A percentile compares a stretch with the other conserved stretches of the same genome.
Conservation (phyloP, 495 filamentous ascomycete species). For the Penicillium cosmopolitanum region DNA sequence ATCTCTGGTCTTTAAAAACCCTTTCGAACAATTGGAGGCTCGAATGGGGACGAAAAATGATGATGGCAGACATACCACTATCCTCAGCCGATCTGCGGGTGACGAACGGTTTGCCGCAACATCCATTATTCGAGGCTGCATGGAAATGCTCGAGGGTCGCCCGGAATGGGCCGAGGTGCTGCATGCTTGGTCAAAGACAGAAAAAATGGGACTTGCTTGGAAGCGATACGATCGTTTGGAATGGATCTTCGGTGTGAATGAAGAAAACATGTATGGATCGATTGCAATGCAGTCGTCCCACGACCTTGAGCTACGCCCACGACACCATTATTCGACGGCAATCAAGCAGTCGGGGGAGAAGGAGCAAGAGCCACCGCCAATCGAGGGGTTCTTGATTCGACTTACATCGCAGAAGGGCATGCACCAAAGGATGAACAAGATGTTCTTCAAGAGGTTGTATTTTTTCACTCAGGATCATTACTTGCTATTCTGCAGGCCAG, state of each 20-base stretch:
- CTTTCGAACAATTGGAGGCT: conserved; percentile 61
- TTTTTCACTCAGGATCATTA: conserved; percentile 72
- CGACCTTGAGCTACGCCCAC: conserved; percentile 73
- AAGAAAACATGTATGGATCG: conserved; percentile 74
- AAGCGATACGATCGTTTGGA: conserved; percentile 76
- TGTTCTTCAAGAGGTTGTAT: conserved; percentile 73
- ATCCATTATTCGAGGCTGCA: conserved; percentile 59
- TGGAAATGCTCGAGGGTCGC: conserved; percentile 60
- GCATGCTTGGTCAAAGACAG: conserved; percentile 59
- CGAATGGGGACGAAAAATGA: conserved; percentile 41
- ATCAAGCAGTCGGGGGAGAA: conserved; percentile 41
- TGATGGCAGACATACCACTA: conserved; percentile 42
- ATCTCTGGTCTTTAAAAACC: conserved; percentile 62
- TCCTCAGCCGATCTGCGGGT: conserved; percentile 47
- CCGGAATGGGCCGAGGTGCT: conserved; percentile 68
- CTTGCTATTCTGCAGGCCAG: conserved; percentile 67
- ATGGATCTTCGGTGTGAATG: conserved; percentile 72
- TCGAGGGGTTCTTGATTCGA: conserved; percentile 74
- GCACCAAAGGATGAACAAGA: conserved; percentile 62
- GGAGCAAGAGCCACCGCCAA: conserved; percentile 62
- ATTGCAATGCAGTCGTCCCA: conserved; percentile 75
- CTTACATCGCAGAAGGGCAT: conserved; percentile 67
- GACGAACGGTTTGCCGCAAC: conserved; percentile 58
- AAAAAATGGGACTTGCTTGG: conserved; percentile 75
- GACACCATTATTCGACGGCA: conserved; percentile 68